Evolutionary conservation across 139 green algal genomes (phyloP).

Genomic region (Dunaliella sp.): DNA sequence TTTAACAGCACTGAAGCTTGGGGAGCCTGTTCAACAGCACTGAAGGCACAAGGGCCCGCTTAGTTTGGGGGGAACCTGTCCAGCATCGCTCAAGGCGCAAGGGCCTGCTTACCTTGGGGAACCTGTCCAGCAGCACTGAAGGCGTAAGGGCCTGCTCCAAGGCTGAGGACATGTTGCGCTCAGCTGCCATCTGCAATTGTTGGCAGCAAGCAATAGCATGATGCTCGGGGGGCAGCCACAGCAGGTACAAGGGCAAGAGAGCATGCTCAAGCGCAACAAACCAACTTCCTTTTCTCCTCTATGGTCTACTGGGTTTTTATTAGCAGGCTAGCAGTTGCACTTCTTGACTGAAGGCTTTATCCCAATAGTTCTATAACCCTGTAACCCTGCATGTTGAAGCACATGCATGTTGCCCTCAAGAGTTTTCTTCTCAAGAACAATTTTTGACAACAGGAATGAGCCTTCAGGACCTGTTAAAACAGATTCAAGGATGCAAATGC

Average conservation of each 20-base stretch:
- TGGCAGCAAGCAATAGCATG: not conserved
- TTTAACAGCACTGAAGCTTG: no score
- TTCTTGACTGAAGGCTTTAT: not conserved
- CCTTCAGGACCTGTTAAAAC: no score
- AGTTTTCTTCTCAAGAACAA: no score
- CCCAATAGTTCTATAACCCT: not conserved
- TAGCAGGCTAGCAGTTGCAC: no score
- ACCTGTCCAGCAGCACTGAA: slow-evolving; percentile 21
- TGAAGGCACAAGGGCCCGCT: no score
- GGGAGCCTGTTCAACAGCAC: no score
- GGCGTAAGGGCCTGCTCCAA: slow-evolving; percentile 55
- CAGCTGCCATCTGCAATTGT: not conserved
- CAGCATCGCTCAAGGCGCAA: no score
- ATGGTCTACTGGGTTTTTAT: no score
- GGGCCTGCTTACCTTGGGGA: slow-evolving; percentile 2
- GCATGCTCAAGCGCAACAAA: not conserved
- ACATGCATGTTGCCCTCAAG: not conserved
- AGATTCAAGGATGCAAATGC: no score
- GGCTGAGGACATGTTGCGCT: not conserved
- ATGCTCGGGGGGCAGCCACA: not conserved
- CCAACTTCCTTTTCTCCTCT: no score
- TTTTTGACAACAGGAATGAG: no score
- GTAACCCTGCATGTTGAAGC: not conserved
- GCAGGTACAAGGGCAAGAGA: not conserved
- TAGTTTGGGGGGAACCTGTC: no score